Conservation (phyloP, 208 protist genomes). For the Crithidia thermophila region DNA sequence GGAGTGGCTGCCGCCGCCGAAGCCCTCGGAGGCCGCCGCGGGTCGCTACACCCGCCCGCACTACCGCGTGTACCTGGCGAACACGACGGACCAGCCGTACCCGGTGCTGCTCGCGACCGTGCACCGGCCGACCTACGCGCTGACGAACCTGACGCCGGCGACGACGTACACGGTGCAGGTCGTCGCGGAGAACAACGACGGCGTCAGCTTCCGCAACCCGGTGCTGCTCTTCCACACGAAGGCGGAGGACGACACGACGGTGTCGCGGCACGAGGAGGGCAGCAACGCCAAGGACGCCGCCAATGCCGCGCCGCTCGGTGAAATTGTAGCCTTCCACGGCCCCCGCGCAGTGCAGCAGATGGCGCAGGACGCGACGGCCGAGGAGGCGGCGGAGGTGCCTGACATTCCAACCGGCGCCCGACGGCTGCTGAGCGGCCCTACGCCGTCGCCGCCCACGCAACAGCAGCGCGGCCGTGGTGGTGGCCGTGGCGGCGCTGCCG, state of each 20-base stretch:
- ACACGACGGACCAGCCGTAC: slow-evolving; percentile 43
- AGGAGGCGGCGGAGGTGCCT: slow-evolving; percentile 12
- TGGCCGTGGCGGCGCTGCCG: slow-evolving; percentile 1
- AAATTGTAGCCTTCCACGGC: slow-evolving; percentile 31
- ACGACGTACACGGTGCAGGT: slow-evolving; percentile 86
- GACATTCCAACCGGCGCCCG: slow-evolving; percentile 28
- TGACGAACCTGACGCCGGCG: slow-evolving; percentile 66
- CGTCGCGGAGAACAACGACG: slow-evolving; percentile 78
- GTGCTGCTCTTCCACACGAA: slow-evolving; percentile 78
- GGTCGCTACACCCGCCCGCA: slow-evolving; percentile 37
- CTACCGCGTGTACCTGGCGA: slow-evolving; percentile 75
- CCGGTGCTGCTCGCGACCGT: slow-evolving; percentile 37
- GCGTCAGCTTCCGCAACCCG: slow-evolving; percentile 86
- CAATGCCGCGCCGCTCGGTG: slow-evolving; percentile 9
- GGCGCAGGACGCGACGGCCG: background rate
- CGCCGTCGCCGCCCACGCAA: background rate
- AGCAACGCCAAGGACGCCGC: background rate
- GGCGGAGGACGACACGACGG: slow-evolving; percentile 51
- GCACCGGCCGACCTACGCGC: slow-evolving; percentile 39
- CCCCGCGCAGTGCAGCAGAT: slow-evolving; percentile 14
- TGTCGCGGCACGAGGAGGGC: slow-evolving; percentile 43
- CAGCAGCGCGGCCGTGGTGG: slow-evolving; percentile 9
- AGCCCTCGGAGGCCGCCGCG: slow-evolving; percentile 19
- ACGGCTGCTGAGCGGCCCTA: background rate
- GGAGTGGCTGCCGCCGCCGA: slow-evolving; percentile 66